These are phyloP conservation scores for Cymbopogon flexuosus DNA, from an alignment of 202 grass and related monocot genomes.

Conservation along the genomic window DNA sequence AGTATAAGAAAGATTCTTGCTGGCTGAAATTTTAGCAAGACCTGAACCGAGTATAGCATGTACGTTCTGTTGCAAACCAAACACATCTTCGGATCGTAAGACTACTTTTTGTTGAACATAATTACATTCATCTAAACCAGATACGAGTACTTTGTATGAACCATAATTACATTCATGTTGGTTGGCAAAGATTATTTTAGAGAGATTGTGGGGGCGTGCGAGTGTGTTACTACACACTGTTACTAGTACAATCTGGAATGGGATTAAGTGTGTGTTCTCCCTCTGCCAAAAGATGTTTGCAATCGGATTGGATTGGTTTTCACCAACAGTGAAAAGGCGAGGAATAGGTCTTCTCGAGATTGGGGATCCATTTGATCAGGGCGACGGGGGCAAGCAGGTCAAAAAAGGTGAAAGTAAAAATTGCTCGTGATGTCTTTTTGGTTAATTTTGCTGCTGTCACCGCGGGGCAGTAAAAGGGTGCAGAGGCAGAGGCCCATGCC, in stretches of 20 bases:
- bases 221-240: not conserved
- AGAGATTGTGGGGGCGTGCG: too few species aligned
- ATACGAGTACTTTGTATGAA: too few species aligned
- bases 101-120: not conserved
- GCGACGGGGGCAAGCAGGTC: slow-evolving; percentile 21
- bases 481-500: slow-evolving; percentile 33
- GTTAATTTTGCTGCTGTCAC: slow-evolving; percentile 13
- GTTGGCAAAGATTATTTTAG: not conserved
- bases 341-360: slow-evolving; percentile 46
- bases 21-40: too few species aligned
- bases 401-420: slow-evolving; percentile 47
- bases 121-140: not conserved
- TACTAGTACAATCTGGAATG: not conserved
- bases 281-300: slow-evolving; percentile 26
- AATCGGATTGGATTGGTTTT: not conserved
- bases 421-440: slow-evolving; percentile 39
- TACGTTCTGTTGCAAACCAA: too few species aligned
- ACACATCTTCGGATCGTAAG: too few species aligned
- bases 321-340: slow-evolving; percentile 31
- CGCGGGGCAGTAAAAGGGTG: slow-evolving; percentile 36
- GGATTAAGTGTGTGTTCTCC: not conserved
- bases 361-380: slow-evolving; percentile 20
- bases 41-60: too few species aligned
- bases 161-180: not conserved
- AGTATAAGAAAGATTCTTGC: too few species aligned